phyloP scores from a whole-genome alignment of 106 monocot species.

The Phalaenopsis aphrodite region DNA sequence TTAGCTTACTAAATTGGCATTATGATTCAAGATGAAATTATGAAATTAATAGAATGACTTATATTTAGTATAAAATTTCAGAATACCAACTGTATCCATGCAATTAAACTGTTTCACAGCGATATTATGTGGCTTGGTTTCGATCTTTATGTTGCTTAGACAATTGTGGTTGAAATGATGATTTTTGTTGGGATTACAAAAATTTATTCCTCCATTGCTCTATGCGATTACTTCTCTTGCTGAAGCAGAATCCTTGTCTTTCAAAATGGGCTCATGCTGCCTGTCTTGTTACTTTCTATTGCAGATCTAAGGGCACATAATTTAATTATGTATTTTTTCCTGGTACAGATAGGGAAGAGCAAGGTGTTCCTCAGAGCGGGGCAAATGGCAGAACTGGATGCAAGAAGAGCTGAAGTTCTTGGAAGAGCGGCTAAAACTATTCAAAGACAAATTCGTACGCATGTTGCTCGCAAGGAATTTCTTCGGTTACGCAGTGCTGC shows the following conservation, averaged over 20 bases:
- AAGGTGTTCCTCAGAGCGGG: slow-evolving; percentile 94
- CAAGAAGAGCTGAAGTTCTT: slow-evolving; percentile 72
- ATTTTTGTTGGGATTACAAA: not conserved
- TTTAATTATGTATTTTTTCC: slow-evolving; percentile 1
- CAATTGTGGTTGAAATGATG: not conserved
- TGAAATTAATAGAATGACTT: not conserved
- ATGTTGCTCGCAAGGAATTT: slow-evolving; percentile 68
- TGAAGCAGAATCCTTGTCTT: not conserved
- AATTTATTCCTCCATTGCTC: not conserved
- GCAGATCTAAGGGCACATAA: not conserved
- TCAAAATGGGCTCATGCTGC: not conserved
- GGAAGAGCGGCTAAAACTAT: slow-evolving; percentile 71
- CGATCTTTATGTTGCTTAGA: not conserved
- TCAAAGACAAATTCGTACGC: slow-evolving; percentile 74
- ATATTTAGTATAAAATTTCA: not conserved
- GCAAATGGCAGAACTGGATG: slow-evolving; percentile 93
- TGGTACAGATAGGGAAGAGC: slow-evolving; percentile 64
- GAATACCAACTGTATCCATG: not conserved
- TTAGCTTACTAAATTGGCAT: not conserved
- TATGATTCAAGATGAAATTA: not conserved
- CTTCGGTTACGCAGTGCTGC: slow-evolving; percentile 45
- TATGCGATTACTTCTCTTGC: not conserved
- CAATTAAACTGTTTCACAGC: not conserved
- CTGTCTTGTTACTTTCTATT: not conserved
- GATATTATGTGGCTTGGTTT: not conserved